Base-by-base conservation (phyloP, 139 green algal genomes). In the Desmodesmus armatus region DNA sequence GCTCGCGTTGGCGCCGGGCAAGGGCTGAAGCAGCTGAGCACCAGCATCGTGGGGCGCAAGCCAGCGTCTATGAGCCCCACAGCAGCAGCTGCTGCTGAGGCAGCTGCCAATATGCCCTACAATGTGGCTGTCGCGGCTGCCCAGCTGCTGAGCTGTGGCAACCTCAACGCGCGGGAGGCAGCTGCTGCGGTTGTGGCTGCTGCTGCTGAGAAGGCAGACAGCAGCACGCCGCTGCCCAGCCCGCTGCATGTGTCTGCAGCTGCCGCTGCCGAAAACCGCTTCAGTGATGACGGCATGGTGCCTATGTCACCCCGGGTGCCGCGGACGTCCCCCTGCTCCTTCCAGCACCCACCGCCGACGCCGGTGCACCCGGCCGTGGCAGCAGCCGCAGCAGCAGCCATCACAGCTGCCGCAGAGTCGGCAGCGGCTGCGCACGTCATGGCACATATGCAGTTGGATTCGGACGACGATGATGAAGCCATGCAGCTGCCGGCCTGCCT, bases 51-150 rank as follows among this genome's bases (percentile, higher is more conserved):
- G n/a, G n/a, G n/a, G 79, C 27, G 63, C 27, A 11, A n/a, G 5
- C 35, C 44, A 37, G n/a, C 62, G 44, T 29, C 35, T 6, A 37
- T 44, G 1, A 75, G 62, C 47, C 63, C 79, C 23, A 75, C 31
- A n/a, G 60, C 58, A 65, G 62, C 79, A 62, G 79, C 79, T 78
- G 79, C 79, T 40, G 76, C 76, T 47, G 76, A 27, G 25, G 76
- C 76, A 67, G 76, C 76, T 70, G 62, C 79, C 27, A 25, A 37
- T 3, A 66, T 85, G 63, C 69, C 79, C 1, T 66, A 76, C 62
- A 77, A 75, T 21, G 79, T 85, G 3, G 79, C 79, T 21, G 79
- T 62, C 5, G 79, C 79, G 40, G 79, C 79, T n/a, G 79, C 79
- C 21, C 79, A 85, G 79, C 79, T 85, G 63, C 47, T 85, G 17